Base-by-base conservation (phyloP, 2,329 filamentous ascomycete genomes). In the Diaporthe citrichinensis region DNA sequence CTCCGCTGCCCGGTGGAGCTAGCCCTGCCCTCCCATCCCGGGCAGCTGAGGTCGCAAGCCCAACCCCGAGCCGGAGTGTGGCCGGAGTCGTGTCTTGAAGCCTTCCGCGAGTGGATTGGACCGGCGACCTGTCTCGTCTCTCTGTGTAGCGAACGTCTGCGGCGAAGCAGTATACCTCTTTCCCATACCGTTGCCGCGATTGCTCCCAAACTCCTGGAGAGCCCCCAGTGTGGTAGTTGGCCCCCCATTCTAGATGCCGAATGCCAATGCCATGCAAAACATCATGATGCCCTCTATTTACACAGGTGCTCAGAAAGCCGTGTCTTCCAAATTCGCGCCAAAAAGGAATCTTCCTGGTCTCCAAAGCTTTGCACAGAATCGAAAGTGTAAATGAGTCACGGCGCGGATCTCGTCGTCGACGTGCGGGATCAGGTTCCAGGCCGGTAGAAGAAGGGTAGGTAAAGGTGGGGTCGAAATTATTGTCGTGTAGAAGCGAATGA, bases 221-320 rank as follows among this genome's bases (percentile, higher is more conserved):
- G 82, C 78, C 79, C 78, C 77, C 76, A 76, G 76, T 78, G 75
- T 75, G 79, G 74, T 78, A 78, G 73, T 78, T 74, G 74, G 77
- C 80, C 83, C 84, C 82, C 81, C 82, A 81, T 83, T 87, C 85
- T 87, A 87, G 83, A 86, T 86, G 84, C 84, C 83, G 85, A 85
- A 85, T 86, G 84, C 84, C 84, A 84, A 83, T 86, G 84, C 82
- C 82, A 85, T 85, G 82, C 85, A 86, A 86, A 85, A 85, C 85
- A 87, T 87, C 84, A 86, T 86, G 83, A 86, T 85, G 83, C 83
- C 82, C 83, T 80, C 78, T 87, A 88, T 88, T 84, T 87, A 87
- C 85, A 87, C 82, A 83, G 79, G 77, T 78, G 77, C 83, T 81
- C 81, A 79, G 77, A 80, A 83, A 83, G 80, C 82, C 80, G 78